These are phyloP conservation scores for Verticillium dahliae DNA, from an alignment of 2,329 filamentous ascomycete species.

Conservation along the genomic window DNA sequence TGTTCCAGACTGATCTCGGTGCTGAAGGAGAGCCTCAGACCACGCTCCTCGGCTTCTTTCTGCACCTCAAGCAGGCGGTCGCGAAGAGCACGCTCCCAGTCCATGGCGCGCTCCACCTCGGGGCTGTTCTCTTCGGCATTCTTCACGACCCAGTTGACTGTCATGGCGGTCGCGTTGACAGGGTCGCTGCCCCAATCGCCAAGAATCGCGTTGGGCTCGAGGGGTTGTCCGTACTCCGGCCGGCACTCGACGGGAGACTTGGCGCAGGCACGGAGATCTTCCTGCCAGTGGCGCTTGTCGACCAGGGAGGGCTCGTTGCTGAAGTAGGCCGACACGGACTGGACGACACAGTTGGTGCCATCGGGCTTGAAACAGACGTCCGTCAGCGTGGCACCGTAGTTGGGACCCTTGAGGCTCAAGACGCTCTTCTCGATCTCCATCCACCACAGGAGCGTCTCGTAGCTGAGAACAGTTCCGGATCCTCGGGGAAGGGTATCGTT, in stretches of 20 bases:
- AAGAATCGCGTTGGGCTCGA: conserved; percentile 78
- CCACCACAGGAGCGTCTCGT: conserved; percentile 91
- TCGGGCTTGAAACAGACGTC: conserved; percentile 95
- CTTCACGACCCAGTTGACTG: conserved; percentile 91
- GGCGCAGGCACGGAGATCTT: conserved; percentile 66
- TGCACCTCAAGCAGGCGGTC: conserved; percentile 70
- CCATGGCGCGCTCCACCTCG: conserved; percentile 67
- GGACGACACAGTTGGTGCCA: conserved; percentile 81
- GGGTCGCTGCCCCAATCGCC: conserved; percentile 70
- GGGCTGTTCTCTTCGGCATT: conserved; percentile 72
- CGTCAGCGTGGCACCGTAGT: conserved; percentile 62
- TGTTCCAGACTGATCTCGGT: conserved; percentile 93
- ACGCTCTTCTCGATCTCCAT: conserved; percentile 80
- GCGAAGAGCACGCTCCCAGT: conserved; percentile 81
- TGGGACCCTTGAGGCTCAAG: conserved; percentile 60
- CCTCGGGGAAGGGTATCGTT: conserved; percentile 67
- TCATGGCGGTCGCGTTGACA: conserved; percentile 69
- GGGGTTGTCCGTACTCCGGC: conserved; percentile 81
- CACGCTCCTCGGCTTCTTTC: conserved; percentile 68
- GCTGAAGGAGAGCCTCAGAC: conserved; percentile 84
- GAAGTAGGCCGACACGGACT: conserved; percentile 89
- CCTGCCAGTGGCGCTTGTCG: conserved; percentile 62
- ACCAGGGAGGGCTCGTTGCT: conserved; percentile 58
- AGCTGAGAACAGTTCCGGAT: conserved; percentile 73
- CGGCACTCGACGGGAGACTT: conserved; percentile 78